Conservation (phyloP, 2,329 filamentous ascomycete genomes). For the Chaetothyriales sp. region DNA sequence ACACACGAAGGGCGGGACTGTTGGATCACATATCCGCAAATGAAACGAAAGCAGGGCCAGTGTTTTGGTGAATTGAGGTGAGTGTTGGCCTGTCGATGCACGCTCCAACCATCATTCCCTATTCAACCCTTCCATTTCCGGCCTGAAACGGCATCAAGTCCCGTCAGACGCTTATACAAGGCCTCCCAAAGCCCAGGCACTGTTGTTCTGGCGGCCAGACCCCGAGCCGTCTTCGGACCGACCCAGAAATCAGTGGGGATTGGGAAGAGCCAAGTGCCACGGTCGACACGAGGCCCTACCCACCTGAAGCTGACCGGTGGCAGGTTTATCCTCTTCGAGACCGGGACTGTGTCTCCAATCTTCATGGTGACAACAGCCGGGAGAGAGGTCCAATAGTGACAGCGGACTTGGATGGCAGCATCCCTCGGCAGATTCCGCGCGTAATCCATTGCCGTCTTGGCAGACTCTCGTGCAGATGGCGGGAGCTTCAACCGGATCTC, state of each 20-base stretch:
- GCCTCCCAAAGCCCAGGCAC: slow-evolving; percentile 31
- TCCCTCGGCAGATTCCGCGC: slow-evolving; percentile 31
- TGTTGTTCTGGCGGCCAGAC: slow-evolving; percentile 25
- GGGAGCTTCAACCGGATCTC: slow-evolving; percentile 60
- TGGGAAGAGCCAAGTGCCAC: slow-evolving; percentile 26
- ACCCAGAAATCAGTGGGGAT: slow-evolving; percentile 29
- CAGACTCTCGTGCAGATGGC: slow-evolving; percentile 47
- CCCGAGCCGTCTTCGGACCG: slow-evolving; percentile 21
- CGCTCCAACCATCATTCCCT: background rate
- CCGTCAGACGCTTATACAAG: slow-evolving; percentile 28
- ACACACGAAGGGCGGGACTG: background rate
- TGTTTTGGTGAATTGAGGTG: background rate
- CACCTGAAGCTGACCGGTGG: slow-evolving; percentile 27
- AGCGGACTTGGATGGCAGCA: slow-evolving; percentile 32
- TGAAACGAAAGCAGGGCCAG: background rate
- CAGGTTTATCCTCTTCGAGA: slow-evolving; percentile 22
- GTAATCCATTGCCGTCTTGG: slow-evolving; percentile 32
- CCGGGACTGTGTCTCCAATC: slow-evolving; percentile 28
- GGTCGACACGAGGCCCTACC: slow-evolving; percentile 24
- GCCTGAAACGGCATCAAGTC: slow-evolving; percentile 5
- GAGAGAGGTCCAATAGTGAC: slow-evolving; percentile 33
- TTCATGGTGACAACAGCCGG: slow-evolving; percentile 29
- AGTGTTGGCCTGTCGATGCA: background rate
- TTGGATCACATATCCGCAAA: background rate
- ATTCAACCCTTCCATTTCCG: slow-evolving; percentile 13